phyloP scores from a whole-genome alignment of 2,329 filamentous ascomycete genomes.

The Fusarium burgessii region DNA sequence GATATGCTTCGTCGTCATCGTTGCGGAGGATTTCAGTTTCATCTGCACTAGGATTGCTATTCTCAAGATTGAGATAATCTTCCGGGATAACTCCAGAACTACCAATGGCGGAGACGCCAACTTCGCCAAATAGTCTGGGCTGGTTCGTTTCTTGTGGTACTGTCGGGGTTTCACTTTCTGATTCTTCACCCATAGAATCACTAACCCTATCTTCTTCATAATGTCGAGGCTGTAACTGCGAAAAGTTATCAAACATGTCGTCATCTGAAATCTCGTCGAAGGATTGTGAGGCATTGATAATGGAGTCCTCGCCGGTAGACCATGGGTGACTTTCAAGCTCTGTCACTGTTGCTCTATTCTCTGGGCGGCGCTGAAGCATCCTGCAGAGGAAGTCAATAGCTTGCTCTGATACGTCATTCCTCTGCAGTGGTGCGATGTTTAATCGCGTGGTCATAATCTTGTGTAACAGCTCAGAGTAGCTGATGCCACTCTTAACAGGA shows the following conservation, averaged over 20 bases:
- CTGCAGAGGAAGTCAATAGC: constrained; percentile 79
- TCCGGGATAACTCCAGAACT: constrained; percentile 65
- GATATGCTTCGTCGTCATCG: constrained; percentile 57
- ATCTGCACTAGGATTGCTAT: constrained; percentile 55
- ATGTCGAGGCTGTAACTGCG: constrained; percentile 62
- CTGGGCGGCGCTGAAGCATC: constrained; percentile 87
- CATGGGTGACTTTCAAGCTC: constrained; percentile 80
- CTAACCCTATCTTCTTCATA: constrained; percentile 56
- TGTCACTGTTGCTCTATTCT: constrained; percentile 77
- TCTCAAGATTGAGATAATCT: constrained; percentile 61
- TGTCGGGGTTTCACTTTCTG: constrained; percentile 83
- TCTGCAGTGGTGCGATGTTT: constrained; percentile 72
- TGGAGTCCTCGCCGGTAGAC: constrained; percentile 62
- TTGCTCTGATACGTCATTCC: constrained; percentile 68
- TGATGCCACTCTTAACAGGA: constrained; percentile 79
- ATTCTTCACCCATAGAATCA: constrained; percentile 70
- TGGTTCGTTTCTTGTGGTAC: constrained; percentile 64
- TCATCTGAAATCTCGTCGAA: constrained; percentile 73
- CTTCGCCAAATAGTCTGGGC: constrained; percentile 66
- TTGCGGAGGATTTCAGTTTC: constrained; percentile 60
- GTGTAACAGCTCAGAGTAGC: constrained; percentile 82
- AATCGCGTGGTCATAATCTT: constrained; percentile 85
- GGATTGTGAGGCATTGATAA: constrained; percentile 57
- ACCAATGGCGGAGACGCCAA: constrained; percentile 64
- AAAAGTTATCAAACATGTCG: constrained; percentile 68